Evolutionary conservation across 148 eudicot genomes (phyloP).

Genomic region (Mesembryanthemum crystallinum): DNA sequence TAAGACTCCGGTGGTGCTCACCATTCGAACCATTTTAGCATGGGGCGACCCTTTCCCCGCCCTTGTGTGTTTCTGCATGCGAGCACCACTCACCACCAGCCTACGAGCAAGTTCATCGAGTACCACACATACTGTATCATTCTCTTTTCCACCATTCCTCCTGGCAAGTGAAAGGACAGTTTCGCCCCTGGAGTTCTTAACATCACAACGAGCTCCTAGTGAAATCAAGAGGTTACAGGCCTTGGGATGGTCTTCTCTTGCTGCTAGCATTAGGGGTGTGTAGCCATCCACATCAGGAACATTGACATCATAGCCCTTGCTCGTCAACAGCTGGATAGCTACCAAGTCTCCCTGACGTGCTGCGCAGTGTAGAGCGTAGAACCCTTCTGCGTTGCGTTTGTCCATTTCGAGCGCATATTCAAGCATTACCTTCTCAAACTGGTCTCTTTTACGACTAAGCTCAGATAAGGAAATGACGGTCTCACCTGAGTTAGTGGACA

Average conservation of each 20-base stretch:
- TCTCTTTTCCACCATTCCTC: slow-evolving; percentile 25
- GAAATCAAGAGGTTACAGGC: slow-evolving; percentile 58
- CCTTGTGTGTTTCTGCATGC: slow-evolving; percentile 65
- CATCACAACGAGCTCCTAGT: slow-evolving; percentile 47
- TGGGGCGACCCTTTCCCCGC: slow-evolving; percentile 84
- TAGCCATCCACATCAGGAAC: slow-evolving; percentile 57
- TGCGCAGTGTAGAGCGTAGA: slow-evolving; percentile 76
- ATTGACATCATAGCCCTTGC: slow-evolving; percentile 72
- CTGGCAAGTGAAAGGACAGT: slow-evolving; percentile 64
- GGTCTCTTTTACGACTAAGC: slow-evolving; percentile 40
- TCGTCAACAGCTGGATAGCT: slow-evolving; percentile 51
- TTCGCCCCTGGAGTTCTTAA: slow-evolving; percentile 54
- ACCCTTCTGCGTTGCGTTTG: slow-evolving; percentile 53
- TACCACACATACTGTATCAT: slow-evolving; percentile 52
- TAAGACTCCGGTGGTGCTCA: slow-evolving; percentile 44
- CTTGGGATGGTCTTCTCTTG: slow-evolving; percentile 62
- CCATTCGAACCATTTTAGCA: slow-evolving; percentile 51
- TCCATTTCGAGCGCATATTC: slow-evolving; percentile 79
- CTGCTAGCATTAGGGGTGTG: slow-evolving; percentile 88
- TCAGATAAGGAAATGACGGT: slow-evolving; percentile 54
- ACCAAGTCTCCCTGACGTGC: slow-evolving; percentile 69
- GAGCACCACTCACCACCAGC: slow-evolving; percentile 54
- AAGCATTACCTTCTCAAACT: slow-evolving; percentile 78
- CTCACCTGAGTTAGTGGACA: slow-evolving; percentile 61
- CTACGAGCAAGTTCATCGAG: slow-evolving; percentile 60